Conservation (phyloP, 2,329 filamentous ascomycete genomes). For the Pseudogymnoascus sp. region DNA sequence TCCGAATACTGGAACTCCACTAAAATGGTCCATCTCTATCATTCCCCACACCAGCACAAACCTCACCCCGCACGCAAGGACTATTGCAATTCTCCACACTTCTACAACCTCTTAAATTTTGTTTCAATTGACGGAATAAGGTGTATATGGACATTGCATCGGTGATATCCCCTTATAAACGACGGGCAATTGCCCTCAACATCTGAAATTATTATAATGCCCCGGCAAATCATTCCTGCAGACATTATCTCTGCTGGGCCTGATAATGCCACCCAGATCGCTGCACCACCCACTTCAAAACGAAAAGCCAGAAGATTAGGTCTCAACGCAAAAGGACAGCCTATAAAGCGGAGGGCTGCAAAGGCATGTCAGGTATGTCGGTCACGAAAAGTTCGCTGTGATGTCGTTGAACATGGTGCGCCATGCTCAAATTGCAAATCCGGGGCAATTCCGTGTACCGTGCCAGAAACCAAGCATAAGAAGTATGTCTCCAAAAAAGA, state of each 20-base stretch:
- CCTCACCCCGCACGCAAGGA: constrained; percentile 5
- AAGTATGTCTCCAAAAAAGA: neutral
- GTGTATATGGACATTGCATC: neutral
- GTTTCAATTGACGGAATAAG: neutral
- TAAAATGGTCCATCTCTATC: neutral
- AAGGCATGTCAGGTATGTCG: neutral
- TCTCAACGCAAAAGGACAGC: neutral
- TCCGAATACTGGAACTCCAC: neutral
- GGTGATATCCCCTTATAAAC: neutral
- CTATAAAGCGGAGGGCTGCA: constrained; percentile 1
- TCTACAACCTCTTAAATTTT: neutral
- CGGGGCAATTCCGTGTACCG: neutral
- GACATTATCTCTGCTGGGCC: neutral
- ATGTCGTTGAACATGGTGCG: neutral
- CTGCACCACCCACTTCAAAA: neutral
- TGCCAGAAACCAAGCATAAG: constrained; percentile 7
- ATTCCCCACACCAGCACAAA: neutral
- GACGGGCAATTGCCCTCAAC: neutral
- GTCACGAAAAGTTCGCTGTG: constrained; percentile 5
- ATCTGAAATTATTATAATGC: neutral
- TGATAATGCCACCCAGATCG: neutral
- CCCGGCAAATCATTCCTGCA: neutral
- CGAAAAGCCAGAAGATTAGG: constrained; percentile 4
- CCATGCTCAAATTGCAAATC: constrained; percentile 6
- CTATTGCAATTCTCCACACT: neutral